Evolutionary conservation across 208 protist species (phyloP).

Genomic region (Leishmania aethiopica): DNA sequence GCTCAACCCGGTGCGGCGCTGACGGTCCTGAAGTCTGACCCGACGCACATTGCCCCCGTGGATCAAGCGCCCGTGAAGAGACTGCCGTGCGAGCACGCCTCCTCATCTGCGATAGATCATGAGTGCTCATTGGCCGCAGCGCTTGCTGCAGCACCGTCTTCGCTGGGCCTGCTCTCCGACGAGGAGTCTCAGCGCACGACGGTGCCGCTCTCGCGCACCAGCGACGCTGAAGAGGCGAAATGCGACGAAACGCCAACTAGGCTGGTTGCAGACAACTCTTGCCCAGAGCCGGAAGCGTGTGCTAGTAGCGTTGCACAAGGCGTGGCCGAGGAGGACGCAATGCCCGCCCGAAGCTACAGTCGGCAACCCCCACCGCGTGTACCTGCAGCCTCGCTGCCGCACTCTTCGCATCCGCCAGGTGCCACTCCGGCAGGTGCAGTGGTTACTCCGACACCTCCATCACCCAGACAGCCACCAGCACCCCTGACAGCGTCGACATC

Average conservation of each 20-base stretch:
- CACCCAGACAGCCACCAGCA: background rate
- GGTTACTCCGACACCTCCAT: background rate
- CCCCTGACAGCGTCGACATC: background rate
- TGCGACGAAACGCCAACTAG: background rate
- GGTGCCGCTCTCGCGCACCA: too few relatives aligned
- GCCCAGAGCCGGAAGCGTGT: background rate
- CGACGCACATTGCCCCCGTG: background rate
- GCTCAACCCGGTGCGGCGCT: background rate
- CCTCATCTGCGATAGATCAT: background rate
- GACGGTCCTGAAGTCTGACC: background rate
- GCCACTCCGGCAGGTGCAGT: background rate
- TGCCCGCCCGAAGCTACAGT: background rate
- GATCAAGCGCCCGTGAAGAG: background rate
- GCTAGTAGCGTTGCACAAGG: background rate
- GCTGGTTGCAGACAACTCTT: background rate
- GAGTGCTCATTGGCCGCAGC: conserved; percentile 9
- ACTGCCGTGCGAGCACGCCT: background rate
- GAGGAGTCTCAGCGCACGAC: conserved; percentile 3
- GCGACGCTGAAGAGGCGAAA: background rate
- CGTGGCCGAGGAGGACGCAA: background rate
- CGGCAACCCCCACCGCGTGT: background rate
- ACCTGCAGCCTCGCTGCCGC: background rate
- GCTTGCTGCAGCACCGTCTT: conserved; percentile 10
- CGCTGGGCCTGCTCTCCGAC: background rate
- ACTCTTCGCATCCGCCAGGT: background rate